phyloP scores from a whole-genome alignment of 495 filamentous ascomycete genomes.

The Aspergillus nidulans region DNA sequence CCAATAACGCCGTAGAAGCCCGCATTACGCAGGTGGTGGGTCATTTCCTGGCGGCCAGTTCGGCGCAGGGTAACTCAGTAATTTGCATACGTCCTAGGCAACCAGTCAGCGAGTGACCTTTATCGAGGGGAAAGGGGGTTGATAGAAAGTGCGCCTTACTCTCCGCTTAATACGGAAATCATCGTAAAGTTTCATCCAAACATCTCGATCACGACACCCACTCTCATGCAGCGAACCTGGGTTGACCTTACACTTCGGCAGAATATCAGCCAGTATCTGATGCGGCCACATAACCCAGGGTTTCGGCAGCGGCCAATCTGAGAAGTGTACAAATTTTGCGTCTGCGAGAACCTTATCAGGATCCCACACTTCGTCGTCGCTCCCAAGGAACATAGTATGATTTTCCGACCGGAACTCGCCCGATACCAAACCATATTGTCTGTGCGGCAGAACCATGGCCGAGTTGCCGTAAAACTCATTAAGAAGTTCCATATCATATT shows the following conservation, averaged over 20 bases:
- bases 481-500: constrained; percentile 70
- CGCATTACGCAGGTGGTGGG: too few relatives aligned
- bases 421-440: constrained; percentile 64
- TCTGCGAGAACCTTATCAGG: constrained; percentile 56
- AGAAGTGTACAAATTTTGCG: constrained; percentile 76
- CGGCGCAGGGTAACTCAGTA: constrained; percentile 46
- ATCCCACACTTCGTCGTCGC: constrained; percentile 62
- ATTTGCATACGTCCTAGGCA: constrained; percentile 41
- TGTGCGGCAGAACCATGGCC: constrained; percentile 71
- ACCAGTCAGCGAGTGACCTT: background rate
- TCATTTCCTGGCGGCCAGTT: constrained; percentile 26
- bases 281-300: constrained; percentile 67
- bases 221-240: constrained; percentile 40
- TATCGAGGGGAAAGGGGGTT: too few relatives aligned
- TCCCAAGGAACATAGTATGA: constrained; percentile 61
- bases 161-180: constrained; percentile 60
- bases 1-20: background rate
- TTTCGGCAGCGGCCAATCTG: constrained; percentile 76
- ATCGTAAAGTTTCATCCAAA: constrained; percentile 69
- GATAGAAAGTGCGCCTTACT: constrained; percentile 32
- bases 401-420: constrained; percentile 64
- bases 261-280: constrained; percentile 47
- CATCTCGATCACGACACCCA: constrained; percentile 58
- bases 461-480: constrained; percentile 64
- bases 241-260: constrained; percentile 55